Evolutionary conservation across 345 rosid genomes (phyloP).

Genomic region (Noccaea caerulescens): DNA sequence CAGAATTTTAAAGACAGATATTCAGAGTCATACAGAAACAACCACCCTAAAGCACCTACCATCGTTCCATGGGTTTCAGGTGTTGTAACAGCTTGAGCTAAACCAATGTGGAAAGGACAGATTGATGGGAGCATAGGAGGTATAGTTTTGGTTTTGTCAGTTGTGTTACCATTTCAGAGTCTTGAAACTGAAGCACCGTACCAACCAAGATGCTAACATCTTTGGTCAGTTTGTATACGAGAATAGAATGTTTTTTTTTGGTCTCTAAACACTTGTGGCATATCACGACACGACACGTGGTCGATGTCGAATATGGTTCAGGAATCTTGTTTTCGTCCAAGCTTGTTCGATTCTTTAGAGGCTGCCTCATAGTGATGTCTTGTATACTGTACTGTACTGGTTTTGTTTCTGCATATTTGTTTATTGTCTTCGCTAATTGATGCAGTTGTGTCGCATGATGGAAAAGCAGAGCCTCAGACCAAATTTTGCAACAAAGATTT

Average conservation of each 20-base stretch:
- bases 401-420: constrained; percentile 1
- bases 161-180: constrained; percentile 26
- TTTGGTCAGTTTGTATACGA: constrained; percentile 42
- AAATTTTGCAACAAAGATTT: too few species aligned
- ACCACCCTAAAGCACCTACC: constrained; percentile 82
- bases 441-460: background rate
- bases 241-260: constrained; percentile 15
- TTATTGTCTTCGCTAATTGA: background rate
- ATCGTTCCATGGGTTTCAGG: constrained; percentile 97
- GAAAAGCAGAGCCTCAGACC: background rate
- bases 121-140: constrained; percentile 34
- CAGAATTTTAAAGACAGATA: constrained; percentile 78
- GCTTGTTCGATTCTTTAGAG: constrained; percentile 1
- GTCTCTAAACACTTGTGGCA: constrained; percentile 27
- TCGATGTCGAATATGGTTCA: constrained; percentile 17
- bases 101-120: constrained; percentile 13
- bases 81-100: constrained; percentile 56
- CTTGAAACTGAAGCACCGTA: constrained; percentile 13
- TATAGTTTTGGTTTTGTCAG: constrained; percentile 10
- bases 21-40: constrained; percentile 71
- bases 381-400: constrained; percentile 6
- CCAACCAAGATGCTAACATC: constrained; percentile 36
- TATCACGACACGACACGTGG: constrained; percentile 10
- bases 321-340: constrained; percentile 27
- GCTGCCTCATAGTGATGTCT: background rate